Evolutionary conservation across 2,329 filamentous ascomycete species (phyloP).

Genomic region (Pseudopithomyces chartarum): DNA sequence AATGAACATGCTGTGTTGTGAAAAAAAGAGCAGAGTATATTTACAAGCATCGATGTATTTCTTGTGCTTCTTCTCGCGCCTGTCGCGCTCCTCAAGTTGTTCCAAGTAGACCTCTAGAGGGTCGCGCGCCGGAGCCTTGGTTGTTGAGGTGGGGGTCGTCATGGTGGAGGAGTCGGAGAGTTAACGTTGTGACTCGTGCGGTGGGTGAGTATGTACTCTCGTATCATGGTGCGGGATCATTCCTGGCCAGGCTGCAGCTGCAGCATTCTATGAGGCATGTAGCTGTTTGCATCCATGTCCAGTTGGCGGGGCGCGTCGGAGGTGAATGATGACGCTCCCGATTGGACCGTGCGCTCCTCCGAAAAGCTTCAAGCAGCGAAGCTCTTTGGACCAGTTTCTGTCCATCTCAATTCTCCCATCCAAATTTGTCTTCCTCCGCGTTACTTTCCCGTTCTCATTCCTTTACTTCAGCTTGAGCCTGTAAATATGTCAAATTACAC

Average conservation of each 20-base stretch:
- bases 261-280: constrained; percentile 10
- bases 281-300: constrained; percentile 12
- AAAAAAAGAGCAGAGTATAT: constrained; percentile 23
- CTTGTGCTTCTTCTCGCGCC: constrained; percentile 67
- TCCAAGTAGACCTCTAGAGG: constrained; percentile 84
- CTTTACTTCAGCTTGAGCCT: background rate
- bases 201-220: constrained; percentile 2
- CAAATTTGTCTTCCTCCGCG: background rate
- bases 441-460: constrained; percentile 6
- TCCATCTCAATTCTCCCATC: background rate
- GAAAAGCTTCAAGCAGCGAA: constrained; percentile 2
- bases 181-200: background rate
- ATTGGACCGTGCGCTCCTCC: constrained; percentile 1
- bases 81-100: constrained; percentile 73
- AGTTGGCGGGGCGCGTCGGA: constrained; percentile 18
- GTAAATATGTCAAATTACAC: constrained; percentile 35
- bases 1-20: constrained; percentile 10
- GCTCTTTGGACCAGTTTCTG: background rate
- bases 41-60: constrained; percentile 80
- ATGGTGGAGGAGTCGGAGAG: constrained; percentile 48
- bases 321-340: constrained; percentile 19
- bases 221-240: constrained; percentile 27
- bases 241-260: constrained; percentile 17
- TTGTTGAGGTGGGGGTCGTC: constrained; percentile 32
- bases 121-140: constrained; percentile 47